Base-by-base conservation (phyloP, 192 early-diverging fungal species). In the Mortierella hygrophila region DNA sequence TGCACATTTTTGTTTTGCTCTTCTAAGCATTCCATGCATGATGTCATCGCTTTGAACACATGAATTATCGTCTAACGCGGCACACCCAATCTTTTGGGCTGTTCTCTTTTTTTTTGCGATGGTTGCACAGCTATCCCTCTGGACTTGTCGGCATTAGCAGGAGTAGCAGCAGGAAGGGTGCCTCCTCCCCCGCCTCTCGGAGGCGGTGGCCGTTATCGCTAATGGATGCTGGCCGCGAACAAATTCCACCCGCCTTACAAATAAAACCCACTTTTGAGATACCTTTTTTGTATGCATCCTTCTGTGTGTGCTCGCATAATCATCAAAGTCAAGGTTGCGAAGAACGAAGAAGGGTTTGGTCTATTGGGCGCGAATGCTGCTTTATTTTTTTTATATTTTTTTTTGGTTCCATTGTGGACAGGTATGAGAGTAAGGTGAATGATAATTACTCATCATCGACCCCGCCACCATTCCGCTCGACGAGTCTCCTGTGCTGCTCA, bases 91-190 rank as follows among this genome's bases (percentile, higher is more conserved):
- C 73, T 47, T 35, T 79, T 77, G 70, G 49, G 23, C 18, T 63
- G 20, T 70, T 77, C 46, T 69, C 10, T 49, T 76, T 26, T 41
- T 47, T 29, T 29, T 74, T 82, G 75, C 16, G 44, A 73, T 65
- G 29, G 46, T 63, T 70, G 23, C 41, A 42, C 69, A 83, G 82
- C 78, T 1, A 42, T 88, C 29, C 88, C 88, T 29, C 37, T 88
- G 77, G 88, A 88, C 47, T 38, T 88, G 20, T 81, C 78, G n/a
- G 70, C 82, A 72, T 76, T 83, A 73, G 76, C 80, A 77, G 77
- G 80, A 37, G 71, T 37, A 46, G 26, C 75, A 38, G 65, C 65
- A 75, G 73, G 78, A 40, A 68, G 73, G 38, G 52, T 52, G n/a
- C 76, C 76, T 18, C 85, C 79, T 54, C 73, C 80, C 52, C 85